phyloP scores from a whole-genome alignment of 2,329 filamentous ascomycete species.

The Verticillium isaacii region DNA sequence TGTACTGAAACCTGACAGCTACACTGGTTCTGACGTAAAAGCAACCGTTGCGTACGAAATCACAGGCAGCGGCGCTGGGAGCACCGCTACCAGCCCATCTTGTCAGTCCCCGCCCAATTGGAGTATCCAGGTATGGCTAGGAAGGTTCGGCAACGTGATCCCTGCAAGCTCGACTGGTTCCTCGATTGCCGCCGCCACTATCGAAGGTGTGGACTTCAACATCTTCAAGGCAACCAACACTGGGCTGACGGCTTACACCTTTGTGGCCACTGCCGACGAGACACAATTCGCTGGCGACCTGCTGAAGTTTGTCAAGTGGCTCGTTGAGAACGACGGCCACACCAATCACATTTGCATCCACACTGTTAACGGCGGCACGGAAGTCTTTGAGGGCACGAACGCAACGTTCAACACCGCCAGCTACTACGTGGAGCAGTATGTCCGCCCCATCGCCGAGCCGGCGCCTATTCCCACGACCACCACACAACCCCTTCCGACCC shows the following conservation, averaged over 20 bases:
- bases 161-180: too few relatives aligned
- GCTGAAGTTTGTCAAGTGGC: neutral
- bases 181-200: too few relatives aligned
- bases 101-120: too few relatives aligned
- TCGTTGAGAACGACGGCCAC: neutral
- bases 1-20: too few relatives aligned
- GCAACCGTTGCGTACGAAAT: too few relatives aligned
- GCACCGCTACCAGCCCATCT: too few relatives aligned
- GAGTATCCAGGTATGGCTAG: too few relatives aligned
- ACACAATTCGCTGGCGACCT: neutral
- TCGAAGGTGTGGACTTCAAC: too few relatives aligned
- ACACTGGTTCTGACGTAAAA: too few relatives aligned
- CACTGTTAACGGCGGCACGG: neutral
- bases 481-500: neutral
- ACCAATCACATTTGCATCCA: neutral
- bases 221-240: too few relatives aligned
- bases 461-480: neutral
- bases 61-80: too few relatives aligned
- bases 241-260: neutral
- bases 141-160: too few relatives aligned
- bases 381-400: neutral
- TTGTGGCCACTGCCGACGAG: neutral
- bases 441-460: neutral
- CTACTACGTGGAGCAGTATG: neutral
- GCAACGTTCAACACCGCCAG: neutral